Evolutionary conservation across 1,284 basidiomycete genomes (phyloP).

Genomic region (Somion occarium): DNA sequence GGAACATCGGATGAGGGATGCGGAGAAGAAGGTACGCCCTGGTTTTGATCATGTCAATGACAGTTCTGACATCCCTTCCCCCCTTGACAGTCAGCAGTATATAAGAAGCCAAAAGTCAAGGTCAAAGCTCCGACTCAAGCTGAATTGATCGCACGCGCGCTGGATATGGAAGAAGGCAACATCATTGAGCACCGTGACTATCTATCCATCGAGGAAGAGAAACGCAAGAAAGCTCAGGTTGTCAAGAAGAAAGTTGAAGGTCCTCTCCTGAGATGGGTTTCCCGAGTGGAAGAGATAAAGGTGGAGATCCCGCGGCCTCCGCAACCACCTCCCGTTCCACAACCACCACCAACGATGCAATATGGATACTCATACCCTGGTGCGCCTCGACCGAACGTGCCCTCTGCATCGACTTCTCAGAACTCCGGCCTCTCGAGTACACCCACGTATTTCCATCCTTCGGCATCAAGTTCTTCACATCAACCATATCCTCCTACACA

Average conservation of each 20-base stretch:
- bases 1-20: constrained; percentile 54
- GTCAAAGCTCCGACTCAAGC: constrained; percentile 63
- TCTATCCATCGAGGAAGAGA: constrained; percentile 76
- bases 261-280: constrained; percentile 72
- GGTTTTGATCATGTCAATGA: neutral
- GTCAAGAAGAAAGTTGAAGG: constrained; percentile 61
- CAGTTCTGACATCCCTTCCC: too few species aligned
- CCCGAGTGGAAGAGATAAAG: constrained; percentile 53
- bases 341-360: constrained; percentile 11
- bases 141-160: constrained; percentile 74
- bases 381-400: neutral
- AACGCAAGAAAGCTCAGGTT: constrained; percentile 56
- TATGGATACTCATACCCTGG: constrained; percentile 9
- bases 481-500: neutral
- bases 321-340: constrained; percentile 25
- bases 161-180: constrained; percentile 84
- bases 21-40: constrained; percentile 49
- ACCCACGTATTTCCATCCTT: constrained; percentile 3
- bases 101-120: constrained; percentile 54
- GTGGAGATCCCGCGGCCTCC: constrained; percentile 22
- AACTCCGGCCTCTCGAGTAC: neutral
- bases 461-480: neutral
- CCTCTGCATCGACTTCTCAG: neutral
- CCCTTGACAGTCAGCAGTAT: constrained; percentile 43
- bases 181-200: constrained; percentile 76